Evolutionary conservation across 2,329 filamentous ascomycete species (phyloP), one percentile per base, ranked within the genome.

Genomic region (Fusarium veterinarium): DNA sequence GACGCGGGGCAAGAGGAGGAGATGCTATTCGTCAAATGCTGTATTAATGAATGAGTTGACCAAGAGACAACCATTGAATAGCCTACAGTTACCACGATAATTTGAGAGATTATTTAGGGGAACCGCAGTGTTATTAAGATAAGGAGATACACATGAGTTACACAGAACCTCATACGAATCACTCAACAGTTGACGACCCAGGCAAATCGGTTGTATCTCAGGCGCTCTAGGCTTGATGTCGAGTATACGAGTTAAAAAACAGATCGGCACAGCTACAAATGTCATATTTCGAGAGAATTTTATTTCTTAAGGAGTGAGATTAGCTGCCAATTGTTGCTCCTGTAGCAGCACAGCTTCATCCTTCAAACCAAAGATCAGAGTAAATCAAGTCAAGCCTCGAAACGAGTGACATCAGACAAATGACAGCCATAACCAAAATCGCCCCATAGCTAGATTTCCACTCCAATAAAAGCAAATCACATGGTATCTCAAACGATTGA

Each of bases 401-500:
- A 72, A 66, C 30, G 55, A 72, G 55, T 55, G 69, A 58, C 65
- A 45, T 25, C 38, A 40, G 42, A 57, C 41, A 57, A 57, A 67
- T 51, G 20, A 41, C 60, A n/a, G 12, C 49, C 31, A 35, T 41
- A 65, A 60, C 30, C 48, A 69, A n/a, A 57, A 53, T 53, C 9
- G 25, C 41, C 38, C 19, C 41, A 42, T 10, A 28, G 33, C 16
- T 45, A 49, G 35, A 51, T 46, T 16, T 28, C 48, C 19, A 48
- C 40, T 23, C 16, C 35, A 40, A 46, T 37, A 62, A 73, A 52
- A 52, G 33, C 41, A 63, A 67, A 64, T 35, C 17, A 23, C 53
- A 71, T 71, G 71, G 59, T 69, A 74, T 73, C 63, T 74, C 63
- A 42, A 67, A 59, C 45, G 51, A 67, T 52, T 61, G 65, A 67